Evolutionary conservation across 495 filamentous ascomycete species (phyloP), one percentile per base, ranked within the genome.

Genomic region (Daldinia decipiens): DNA sequence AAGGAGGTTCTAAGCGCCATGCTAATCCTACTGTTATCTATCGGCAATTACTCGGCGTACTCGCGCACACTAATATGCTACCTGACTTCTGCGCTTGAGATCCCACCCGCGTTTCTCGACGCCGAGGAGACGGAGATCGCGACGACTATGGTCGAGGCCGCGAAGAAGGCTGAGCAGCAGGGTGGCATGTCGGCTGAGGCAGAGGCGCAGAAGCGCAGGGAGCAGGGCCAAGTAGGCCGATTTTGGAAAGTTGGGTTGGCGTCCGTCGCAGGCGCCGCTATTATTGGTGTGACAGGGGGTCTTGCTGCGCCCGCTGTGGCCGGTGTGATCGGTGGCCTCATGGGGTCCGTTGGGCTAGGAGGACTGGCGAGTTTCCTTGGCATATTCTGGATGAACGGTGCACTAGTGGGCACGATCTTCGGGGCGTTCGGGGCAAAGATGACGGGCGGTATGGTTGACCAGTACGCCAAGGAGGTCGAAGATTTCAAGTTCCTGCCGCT

Each of bases 231-330:
- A 57, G 73, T 80, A 1, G 79, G 84, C 0, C 80, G 92, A 26
- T 89, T 89, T 66, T 95, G 91, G 93, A 97, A 97, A 72, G 93
- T 97, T 39, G 93, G 93, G 0, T 81, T 97, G 12, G 94, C 93
- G 4, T 90, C 90, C n/a, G 91, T 93, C 0, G 93, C 92, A 2
- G 94, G 94, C 5, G 94, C 94, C 6, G 93, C 91, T 0, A 76
- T 97, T 7, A 93, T 97, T 17, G 94, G 94, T 2, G 84, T 97
- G 2, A 97, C 94, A 1, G 94, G 94, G 2, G 94, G 94, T 1
- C 85, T 97, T 2, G 94, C 94, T 1, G 93, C 94, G 4, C 94
- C 94, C 0, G 80, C 96, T 0, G 91, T 97, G 12, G 94, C 94
- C 0, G 94, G 93, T 4, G 93, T 92, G 0, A 82, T 97, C n/a